Evolutionary conservation across 2,329 filamentous ascomycete species (phyloP).

Genomic region (Lomentospora prolificans): DNA sequence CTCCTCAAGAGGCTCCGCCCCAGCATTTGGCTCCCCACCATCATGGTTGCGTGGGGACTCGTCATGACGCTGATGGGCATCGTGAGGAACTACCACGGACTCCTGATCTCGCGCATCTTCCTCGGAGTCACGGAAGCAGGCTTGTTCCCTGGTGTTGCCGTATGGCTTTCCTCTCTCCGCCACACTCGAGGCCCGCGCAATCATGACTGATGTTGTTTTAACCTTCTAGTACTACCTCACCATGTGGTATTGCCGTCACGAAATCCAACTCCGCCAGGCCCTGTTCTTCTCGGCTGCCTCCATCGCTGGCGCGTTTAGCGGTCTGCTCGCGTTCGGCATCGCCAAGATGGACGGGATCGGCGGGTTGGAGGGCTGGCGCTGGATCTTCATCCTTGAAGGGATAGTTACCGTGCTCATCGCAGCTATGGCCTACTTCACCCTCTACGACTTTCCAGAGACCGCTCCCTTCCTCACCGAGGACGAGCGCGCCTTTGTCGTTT

Average conservation of each 20-base stretch:
- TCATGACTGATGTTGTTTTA: neutral
- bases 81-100: constrained; percentile 36
- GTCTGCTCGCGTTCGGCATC: constrained; percentile 49
- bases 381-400: constrained; percentile 70
- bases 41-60: constrained; percentile 43
- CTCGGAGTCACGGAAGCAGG: constrained; percentile 45
- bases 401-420: constrained; percentile 36
- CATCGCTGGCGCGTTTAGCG: constrained; percentile 52
- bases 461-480: constrained; percentile 36
- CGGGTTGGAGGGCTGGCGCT: constrained; percentile 55
- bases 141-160: constrained; percentile 51
- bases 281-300: constrained; percentile 50
- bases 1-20: constrained; percentile 45
- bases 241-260: constrained; percentile 49
- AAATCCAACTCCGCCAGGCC: constrained; percentile 50
- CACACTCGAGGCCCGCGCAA: neutral
- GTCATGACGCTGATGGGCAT: constrained; percentile 40
- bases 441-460: constrained; percentile 49
- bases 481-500: constrained; percentile 33
- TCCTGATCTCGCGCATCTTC: constrained; percentile 36
- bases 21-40: constrained; percentile 39
- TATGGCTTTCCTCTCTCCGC: constrained; percentile 9
- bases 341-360: constrained; percentile 46
- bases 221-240: constrained; percentile 28
- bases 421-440: constrained; percentile 36